Base-by-base conservation (phyloP, 441 rosid genomes). In the Cnidoscolus chayamansa region DNA sequence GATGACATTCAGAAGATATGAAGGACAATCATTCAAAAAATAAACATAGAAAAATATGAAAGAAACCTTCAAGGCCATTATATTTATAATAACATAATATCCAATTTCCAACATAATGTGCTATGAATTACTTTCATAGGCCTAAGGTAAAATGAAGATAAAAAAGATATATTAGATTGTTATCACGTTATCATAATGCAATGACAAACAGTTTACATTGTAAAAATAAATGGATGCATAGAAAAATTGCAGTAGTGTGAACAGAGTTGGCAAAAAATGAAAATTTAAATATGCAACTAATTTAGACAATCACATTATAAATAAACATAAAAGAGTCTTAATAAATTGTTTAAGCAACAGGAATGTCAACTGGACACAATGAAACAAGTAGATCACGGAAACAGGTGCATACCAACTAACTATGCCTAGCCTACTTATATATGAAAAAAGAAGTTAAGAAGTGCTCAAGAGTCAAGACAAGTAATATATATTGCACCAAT, bases 1-100 rank as follows among this genome's bases (percentile, higher is more conserved):
- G 53, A 49, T 69, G 70, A 47, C 51, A 40, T 54, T 62, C 31
- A 64, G 53, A 53, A 67, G 48, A 50, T 67, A 15, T 54, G 12
- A 37, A 40, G 68, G 59, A 35, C 43, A 20, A 15, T 40, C 43
- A 7, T 57, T 2, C 15, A 30, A 20, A 40, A 47, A 11, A 40
- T 10, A 25, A 60, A 50, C 31, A 61, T 49, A 13, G 8, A 55
- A 72, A 2, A 13, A 66, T 0, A 0, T 67, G 35, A 31, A 10
- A 16, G 0, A 9, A 5, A 66, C 40, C 45, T 40, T 55, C 47
- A 67, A 0, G 45, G 45, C 45, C 6, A 40, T 40, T 7, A 60
- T n/a, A 30, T 48, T 54, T 40, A 25, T 19, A 25, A 30, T 11
- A 25, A 30, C 56, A 50, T 20, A 61, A 17, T 3, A 32, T 50